phyloP scores from a whole-genome alignment of 208 protist species.

The Trypanosoma cruzi region DNA sequence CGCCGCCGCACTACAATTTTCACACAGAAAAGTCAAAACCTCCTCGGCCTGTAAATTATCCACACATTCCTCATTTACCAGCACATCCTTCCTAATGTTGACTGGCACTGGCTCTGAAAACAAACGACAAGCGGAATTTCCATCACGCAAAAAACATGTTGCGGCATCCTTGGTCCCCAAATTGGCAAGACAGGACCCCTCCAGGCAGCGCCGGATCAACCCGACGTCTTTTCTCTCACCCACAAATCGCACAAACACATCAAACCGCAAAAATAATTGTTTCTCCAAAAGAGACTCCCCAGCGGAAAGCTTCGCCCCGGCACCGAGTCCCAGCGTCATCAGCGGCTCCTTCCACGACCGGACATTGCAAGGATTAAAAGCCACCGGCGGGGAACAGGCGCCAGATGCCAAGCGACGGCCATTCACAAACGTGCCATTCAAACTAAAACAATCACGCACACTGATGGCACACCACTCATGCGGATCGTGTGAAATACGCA shows the following conservation, averaged over 20 bases:
- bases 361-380: constrained; percentile 18
- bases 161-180: neutral
- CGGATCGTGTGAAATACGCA: neutral
- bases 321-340: constrained; percentile 38
- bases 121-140: neutral
- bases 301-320: constrained; percentile 20
- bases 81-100: neutral
- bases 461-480: constrained; percentile 28
- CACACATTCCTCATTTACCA: neutral
- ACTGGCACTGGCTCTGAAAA: neutral
- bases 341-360: constrained; percentile 22
- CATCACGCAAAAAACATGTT: neutral
- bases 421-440: constrained; percentile 50
- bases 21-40: neutral
- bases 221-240: constrained; percentile 4
- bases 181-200: neutral
- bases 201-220: constrained; percentile 7
- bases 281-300: constrained; percentile 28
- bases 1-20: neutral
- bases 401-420: constrained; percentile 24
- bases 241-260: constrained; percentile 33
- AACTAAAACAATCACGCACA: constrained; percentile 34
- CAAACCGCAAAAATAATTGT: constrained; percentile 33
- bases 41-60: neutral
- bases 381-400: constrained; percentile 6